Conservation (phyloP, 2,329 filamentous ascomycete species). For the Fusarium tupiense region DNA sequence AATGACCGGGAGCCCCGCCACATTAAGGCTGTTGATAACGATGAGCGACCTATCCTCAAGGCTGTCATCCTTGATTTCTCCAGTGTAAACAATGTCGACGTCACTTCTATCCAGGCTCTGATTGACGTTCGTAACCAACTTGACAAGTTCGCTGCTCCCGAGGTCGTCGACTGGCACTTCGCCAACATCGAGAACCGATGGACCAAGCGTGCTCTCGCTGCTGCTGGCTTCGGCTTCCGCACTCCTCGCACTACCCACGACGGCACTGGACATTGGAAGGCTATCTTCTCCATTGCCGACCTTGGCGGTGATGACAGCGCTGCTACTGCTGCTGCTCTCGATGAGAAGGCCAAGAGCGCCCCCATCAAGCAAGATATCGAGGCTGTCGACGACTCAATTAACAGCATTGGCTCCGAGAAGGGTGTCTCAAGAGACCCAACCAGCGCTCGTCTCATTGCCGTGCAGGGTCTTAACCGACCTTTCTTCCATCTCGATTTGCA, state of each 20-base stretch:
- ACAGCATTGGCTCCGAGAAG: constrained; percentile 41
- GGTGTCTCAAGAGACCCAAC: constrained; percentile 43
- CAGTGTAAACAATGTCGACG: constrained; percentile 64
- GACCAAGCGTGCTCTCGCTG: constrained; percentile 64
- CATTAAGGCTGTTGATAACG: constrained; percentile 44
- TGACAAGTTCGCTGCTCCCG: constrained; percentile 59
- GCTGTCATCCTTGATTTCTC: constrained; percentile 67
- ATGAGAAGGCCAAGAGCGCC: constrained; percentile 60
- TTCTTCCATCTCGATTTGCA: constrained; percentile 64
- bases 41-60: constrained; percentile 61
- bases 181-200: constrained; percentile 64
- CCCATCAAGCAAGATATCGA: constrained; percentile 44
- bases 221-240: constrained; percentile 62
- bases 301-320: constrained; percentile 78
- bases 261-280: constrained; percentile 61
- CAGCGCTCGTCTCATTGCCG: constrained; percentile 48
- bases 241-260: constrained; percentile 43
- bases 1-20: constrained; percentile 60
- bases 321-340: constrained; percentile 62
- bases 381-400: constrained; percentile 36
- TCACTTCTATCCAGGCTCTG: constrained; percentile 63
- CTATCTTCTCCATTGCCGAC: constrained; percentile 93
- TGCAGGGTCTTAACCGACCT: constrained; percentile 60
- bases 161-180: constrained; percentile 61
- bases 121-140: constrained; percentile 65